Evolutionary conservation across 2,329 filamentous ascomycete genomes (phyloP), one percentile per base, ranked within the genome.

Genomic region (Biscogniauxia sp.): DNA sequence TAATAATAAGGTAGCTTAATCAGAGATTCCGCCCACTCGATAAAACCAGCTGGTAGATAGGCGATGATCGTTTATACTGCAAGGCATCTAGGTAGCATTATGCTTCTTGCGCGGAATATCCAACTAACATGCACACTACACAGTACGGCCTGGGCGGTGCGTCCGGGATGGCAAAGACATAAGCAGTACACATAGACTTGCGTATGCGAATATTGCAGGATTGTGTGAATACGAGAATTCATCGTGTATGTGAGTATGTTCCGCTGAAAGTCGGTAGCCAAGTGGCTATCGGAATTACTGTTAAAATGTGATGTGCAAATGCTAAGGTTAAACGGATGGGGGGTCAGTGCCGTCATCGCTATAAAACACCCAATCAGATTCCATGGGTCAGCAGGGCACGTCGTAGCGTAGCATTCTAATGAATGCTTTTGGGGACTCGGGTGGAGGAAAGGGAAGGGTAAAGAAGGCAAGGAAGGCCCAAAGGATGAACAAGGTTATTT

Each of bases 251-350:
- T 45, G n/a, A 17, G 37, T 45, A 45, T 45, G 37, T 45, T 45
- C 13, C 17, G 37, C 37, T 45, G 37, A 45, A n/a, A 45, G 15
- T 45, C 37, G 37, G 37, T 45, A n/a, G 37, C 37, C 17, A 45
- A 55, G 54, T 54, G 58, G 60, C 61, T 64, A 66, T 66, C 58
- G 61, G 60, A 66, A 58, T 52, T 28, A 56, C 19, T 41, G 37
- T 28, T 37, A 61, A 51, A 59, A 49, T 20, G 58, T 58, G 64
- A 66, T 66, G 53, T 64, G 58, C 64, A 64, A 61, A 59, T 58
- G 50, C 37, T 45, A 45, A 45, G 37, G 17, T n/a, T 45, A 45
- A 45, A 45, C 37, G 11, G 37, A 45, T 45, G 13, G 37, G 37
- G 13, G 13, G 15, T n/a, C 37, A 45, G 37, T 45, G 37, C 37